Evolutionary conservation across 2,329 filamentous ascomycete genomes (phyloP).

Genomic region (Pseudogymnoascus sp.): DNA sequence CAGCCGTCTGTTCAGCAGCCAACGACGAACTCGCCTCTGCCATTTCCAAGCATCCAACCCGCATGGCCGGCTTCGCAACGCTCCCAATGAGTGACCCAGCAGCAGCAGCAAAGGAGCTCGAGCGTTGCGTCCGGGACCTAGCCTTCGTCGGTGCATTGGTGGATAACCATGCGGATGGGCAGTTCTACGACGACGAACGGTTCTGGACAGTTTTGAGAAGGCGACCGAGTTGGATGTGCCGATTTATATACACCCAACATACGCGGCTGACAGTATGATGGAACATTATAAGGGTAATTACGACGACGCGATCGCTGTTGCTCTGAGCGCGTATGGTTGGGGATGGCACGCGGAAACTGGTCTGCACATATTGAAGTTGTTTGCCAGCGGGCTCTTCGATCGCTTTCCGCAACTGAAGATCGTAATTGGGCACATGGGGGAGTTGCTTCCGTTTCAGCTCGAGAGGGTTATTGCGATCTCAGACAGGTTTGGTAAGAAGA

Average conservation of each 20-base stretch:
- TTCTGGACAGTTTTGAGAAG: constrained; percentile 36
- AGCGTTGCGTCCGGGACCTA: constrained; percentile 35
- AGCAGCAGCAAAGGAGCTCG: constrained; percentile 31
- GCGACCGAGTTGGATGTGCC: constrained; percentile 36
- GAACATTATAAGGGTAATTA: constrained; percentile 28
- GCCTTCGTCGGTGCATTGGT: constrained; percentile 42
- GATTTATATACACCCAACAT: constrained; percentile 37
- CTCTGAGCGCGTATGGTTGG: constrained; percentile 37
- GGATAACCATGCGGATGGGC: constrained; percentile 34
- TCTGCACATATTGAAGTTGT: constrained; percentile 43
- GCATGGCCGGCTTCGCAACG: constrained; percentile 37
- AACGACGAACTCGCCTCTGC: constrained; percentile 30
- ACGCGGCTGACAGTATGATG: constrained; percentile 26
- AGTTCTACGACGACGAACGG: constrained; percentile 36
- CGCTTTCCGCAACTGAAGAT: constrained; percentile 46
- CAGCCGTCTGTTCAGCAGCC: constrained; percentile 15
- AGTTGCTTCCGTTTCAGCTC: constrained; percentile 48
- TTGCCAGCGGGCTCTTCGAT: constrained; percentile 48
- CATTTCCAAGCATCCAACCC: constrained; percentile 28
- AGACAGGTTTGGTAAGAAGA: constrained; percentile 27
- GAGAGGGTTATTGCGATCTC: constrained; percentile 35
- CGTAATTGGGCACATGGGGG: constrained; percentile 46
- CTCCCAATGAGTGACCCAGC: constrained; percentile 34
- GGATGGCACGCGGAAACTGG: constrained; percentile 46
- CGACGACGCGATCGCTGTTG: constrained; percentile 21